Percentiles rank a stretch among this genome's conserved stretches.
Conservation (phyloP, 257 asterid species). For the Salvia miltiorrhiza region DNA sequence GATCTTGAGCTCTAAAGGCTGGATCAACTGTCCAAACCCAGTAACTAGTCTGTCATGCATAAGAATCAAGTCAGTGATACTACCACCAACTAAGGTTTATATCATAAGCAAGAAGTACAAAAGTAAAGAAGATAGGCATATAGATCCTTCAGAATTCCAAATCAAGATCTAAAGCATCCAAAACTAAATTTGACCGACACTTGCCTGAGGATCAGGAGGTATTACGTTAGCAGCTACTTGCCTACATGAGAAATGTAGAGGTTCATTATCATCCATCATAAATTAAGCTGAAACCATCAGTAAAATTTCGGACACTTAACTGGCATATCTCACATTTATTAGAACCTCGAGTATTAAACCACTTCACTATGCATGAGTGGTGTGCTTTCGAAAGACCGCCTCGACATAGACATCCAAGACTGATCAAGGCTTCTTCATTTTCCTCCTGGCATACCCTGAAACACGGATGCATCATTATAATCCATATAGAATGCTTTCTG, state of each 20-base stretch:
- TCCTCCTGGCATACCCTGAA: slow-evolving; percentile 78
- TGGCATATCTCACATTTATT: slow-evolving; percentile 83
- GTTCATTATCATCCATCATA: slow-evolving; percentile 17
- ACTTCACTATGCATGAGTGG: slow-evolving; percentile 59
- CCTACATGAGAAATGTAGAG: slow-evolving; percentile 42
- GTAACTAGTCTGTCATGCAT: slow-evolving; percentile 48
- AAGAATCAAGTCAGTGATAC: slow-evolving; percentile 11
- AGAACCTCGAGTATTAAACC: slow-evolving; percentile 74
- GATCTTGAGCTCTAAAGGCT: slow-evolving; percentile 47
- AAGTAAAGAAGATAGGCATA: background rate
- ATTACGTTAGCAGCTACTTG: slow-evolving; percentile 60
- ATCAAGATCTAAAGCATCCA: slow-evolving; percentile 5
- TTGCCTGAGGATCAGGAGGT: slow-evolving; percentile 56
- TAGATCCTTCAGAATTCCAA: slow-evolving; percentile 1
- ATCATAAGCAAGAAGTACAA: background rate
- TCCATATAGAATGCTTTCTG: slow-evolving; percentile 12
- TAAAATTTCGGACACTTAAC: slow-evolving; percentile 36
- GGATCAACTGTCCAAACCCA: slow-evolving; percentile 82
- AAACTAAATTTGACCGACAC: slow-evolving; percentile 26
- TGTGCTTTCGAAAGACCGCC: slow-evolving; percentile 83
- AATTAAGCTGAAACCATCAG: slow-evolving; percentile 11
- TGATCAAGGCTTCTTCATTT: slow-evolving; percentile 66
- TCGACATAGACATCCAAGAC: slow-evolving; percentile 72
- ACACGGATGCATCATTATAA: slow-evolving; percentile 1
- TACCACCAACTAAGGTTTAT: background rate